Evolutionary conservation across 257 asterid genomes (phyloP).

Genomic region (Gynochthodes officinalis): DNA sequence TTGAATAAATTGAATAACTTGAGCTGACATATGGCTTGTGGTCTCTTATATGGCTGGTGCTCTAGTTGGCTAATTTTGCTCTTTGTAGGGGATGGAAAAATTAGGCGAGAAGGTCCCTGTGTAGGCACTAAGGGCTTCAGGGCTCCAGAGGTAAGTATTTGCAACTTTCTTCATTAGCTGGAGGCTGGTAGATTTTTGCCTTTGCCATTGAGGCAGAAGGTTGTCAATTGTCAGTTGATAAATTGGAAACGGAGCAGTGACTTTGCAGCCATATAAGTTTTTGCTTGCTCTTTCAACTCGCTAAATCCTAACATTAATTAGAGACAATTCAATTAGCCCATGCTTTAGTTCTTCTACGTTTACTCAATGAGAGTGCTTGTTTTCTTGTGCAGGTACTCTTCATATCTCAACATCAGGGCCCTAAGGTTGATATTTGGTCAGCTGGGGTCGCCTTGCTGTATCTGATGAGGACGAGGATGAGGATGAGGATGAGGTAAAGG

Average conservation of each 20-base stretch:
- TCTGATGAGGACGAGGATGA: slow-evolving; percentile 79
- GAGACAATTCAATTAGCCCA: too few relatives aligned
- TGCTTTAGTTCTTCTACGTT: too few relatives aligned
- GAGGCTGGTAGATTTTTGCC: background rate
- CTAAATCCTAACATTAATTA: too few relatives aligned
- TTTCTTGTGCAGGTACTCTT: slow-evolving; percentile 61
- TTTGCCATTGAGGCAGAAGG: background rate
- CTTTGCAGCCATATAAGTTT: background rate
- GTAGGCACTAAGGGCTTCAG: slow-evolving; percentile 92
- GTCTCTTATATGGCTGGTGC: background rate
- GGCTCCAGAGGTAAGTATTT: slow-evolving; percentile 77
- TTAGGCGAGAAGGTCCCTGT: slow-evolving; percentile 72
- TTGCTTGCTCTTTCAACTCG: too few relatives aligned
- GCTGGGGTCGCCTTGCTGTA: slow-evolving; percentile 89
- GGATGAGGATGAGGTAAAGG: too few relatives aligned
- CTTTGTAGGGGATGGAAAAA: too few relatives aligned
- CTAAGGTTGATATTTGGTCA: slow-evolving; percentile 84
- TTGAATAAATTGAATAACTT: slow-evolving; percentile 36
- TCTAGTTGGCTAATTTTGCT: slow-evolving; percentile 9
- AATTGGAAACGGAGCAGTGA: background rate
- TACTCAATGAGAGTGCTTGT: slow-evolving; percentile 19
- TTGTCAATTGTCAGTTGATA: background rate
- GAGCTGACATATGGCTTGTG: slow-evolving; percentile 32
- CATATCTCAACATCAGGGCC: slow-evolving; percentile 80
- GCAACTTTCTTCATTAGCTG: too few relatives aligned